Evolutionary conservation across 1,284 basidiomycete species (phyloP).

Genomic region (Puccinia coronata): DNA sequence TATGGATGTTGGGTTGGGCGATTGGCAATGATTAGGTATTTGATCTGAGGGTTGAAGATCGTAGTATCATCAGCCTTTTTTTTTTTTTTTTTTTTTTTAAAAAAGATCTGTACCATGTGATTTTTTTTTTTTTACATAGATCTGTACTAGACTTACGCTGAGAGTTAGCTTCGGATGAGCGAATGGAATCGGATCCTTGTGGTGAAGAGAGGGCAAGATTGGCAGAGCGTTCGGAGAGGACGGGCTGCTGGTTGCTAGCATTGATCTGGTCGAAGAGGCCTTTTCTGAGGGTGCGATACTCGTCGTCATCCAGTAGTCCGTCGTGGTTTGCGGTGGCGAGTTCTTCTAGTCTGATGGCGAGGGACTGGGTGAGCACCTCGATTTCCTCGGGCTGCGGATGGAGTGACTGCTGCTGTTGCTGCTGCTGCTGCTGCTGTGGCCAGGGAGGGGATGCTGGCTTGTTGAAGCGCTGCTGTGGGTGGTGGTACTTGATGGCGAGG

Average conservation of each 20-base stretch:
- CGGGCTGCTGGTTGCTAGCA: neutral
- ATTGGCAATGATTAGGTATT: constrained; percentile 1
- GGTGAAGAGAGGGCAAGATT: neutral
- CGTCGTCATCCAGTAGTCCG: constrained; percentile 55
- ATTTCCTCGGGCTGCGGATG: neutral
- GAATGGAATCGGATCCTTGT: neutral
- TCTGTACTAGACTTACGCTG: neutral
- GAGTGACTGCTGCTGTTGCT: neutral
- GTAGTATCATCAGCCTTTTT: no score
- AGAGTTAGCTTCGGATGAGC: neutral
- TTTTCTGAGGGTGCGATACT: constrained; percentile 53
- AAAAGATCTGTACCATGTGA: no score
- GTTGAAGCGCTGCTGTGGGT: no score
- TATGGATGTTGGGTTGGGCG: constrained; percentile 9
- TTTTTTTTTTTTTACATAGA: neutral
- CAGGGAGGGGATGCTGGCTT: constrained; percentile 1
- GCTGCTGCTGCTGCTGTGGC: neutral
- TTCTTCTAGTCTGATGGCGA: constrained; percentile 53
- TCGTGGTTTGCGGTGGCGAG: constrained; percentile 53
- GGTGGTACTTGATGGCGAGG: neutral
- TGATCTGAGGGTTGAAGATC: neutral
- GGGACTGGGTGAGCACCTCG: constrained; percentile 25
- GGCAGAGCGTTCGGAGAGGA: neutral
- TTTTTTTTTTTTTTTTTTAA: no score
- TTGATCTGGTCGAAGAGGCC: constrained; percentile 52